A percentile compares a stretch with the other conserved stretches of the same genome.
Evolutionary conservation across 257 asterid species (phyloP).

Genomic region (Craterostigma plantagineum): DNA sequence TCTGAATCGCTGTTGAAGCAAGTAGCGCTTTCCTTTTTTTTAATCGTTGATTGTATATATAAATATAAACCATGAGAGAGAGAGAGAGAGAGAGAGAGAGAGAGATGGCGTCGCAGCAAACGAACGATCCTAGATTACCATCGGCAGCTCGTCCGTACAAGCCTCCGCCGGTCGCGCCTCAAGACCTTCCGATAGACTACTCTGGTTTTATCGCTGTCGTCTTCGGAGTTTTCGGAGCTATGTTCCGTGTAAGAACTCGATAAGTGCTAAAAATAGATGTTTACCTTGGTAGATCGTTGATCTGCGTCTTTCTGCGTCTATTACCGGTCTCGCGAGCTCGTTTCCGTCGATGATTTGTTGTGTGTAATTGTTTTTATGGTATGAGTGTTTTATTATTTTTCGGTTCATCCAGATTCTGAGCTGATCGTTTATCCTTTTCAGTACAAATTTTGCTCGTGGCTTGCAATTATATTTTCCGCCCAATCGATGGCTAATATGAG

Average conservation of each 20-base stretch:
- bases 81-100: slow-evolving; percentile 1
- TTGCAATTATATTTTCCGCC: slow-evolving; percentile 72
- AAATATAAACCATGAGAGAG: too few relatives aligned
- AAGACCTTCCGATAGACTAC: slow-evolving; percentile 67
- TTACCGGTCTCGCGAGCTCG: neutral
- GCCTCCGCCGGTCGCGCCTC: slow-evolving; percentile 24
- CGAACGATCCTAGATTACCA: slow-evolving; percentile 46
- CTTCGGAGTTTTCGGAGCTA: slow-evolving; percentile 72
- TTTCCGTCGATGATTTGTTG: too few relatives aligned
- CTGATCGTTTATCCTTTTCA: slow-evolving; percentile 12
- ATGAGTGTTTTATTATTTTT: too few relatives aligned
- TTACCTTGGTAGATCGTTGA: neutral
- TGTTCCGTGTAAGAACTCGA: slow-evolving; percentile 24
- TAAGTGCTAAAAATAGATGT: too few relatives aligned
- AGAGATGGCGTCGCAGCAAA: slow-evolving; percentile 29
- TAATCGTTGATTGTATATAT: too few relatives aligned
- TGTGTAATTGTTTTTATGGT: too few relatives aligned
- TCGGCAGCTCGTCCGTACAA: slow-evolving; percentile 45
- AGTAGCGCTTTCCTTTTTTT: too few relatives aligned
- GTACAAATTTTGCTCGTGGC: slow-evolving; percentile 91
- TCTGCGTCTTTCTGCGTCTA: neutral
- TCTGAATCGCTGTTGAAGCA: too few relatives aligned
- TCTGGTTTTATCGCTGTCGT: slow-evolving; percentile 75
- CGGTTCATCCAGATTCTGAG: too few relatives aligned
- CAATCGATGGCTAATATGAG: slow-evolving; percentile 88